Percentiles rank a stretch among this genome's conserved stretches.
Conservation (phyloP, 805 yeast species). For the Hanseniaspora singularis region DNA sequence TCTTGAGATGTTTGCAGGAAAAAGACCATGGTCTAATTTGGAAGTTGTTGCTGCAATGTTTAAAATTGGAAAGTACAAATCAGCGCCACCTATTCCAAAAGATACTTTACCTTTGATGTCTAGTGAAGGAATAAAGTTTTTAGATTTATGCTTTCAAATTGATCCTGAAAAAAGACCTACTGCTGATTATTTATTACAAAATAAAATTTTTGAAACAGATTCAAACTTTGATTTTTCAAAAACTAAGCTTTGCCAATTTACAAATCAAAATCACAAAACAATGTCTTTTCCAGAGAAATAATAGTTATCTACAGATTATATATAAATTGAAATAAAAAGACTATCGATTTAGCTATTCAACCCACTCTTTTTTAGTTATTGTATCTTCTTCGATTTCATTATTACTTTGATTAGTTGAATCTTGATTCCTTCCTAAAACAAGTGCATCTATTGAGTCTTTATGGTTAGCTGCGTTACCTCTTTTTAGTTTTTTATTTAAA, state of each 20-base stretch:
- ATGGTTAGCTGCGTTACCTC: too few relatives aligned
- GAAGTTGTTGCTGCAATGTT: conserved; percentile 93
- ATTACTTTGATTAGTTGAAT: too few relatives aligned
- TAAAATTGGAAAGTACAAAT: conserved; percentile 70
- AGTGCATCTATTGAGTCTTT: too few relatives aligned
- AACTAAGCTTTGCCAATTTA: conserved; percentile 46
- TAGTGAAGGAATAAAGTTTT: conserved; percentile 51
- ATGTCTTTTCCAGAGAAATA: conserved; percentile 6
- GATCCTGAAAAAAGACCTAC: conserved; percentile 86
- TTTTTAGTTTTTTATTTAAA: background rate
- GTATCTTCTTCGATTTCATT: too few relatives aligned
- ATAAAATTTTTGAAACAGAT: conserved; percentile 39
- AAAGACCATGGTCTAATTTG: conserved; percentile 92
- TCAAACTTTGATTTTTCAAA: conserved; percentile 37
- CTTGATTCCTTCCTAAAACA: too few relatives aligned
- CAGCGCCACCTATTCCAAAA: conserved; percentile 94
- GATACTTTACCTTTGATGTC: conserved; percentile 61
- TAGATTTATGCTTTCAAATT: conserved; percentile 60
- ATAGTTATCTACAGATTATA: background rate
- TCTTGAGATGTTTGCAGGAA: conserved; percentile 93
- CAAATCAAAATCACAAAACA: conserved; percentile 33
- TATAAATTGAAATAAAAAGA: too few relatives aligned
- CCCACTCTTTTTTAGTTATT: too few relatives aligned
- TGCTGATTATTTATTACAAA: conserved; percentile 49
- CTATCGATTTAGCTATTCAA: too few relatives aligned